Evolutionary conservation across 2,329 filamentous ascomycete genomes (phyloP).

Genomic region (Dothistroma septosporum): DNA sequence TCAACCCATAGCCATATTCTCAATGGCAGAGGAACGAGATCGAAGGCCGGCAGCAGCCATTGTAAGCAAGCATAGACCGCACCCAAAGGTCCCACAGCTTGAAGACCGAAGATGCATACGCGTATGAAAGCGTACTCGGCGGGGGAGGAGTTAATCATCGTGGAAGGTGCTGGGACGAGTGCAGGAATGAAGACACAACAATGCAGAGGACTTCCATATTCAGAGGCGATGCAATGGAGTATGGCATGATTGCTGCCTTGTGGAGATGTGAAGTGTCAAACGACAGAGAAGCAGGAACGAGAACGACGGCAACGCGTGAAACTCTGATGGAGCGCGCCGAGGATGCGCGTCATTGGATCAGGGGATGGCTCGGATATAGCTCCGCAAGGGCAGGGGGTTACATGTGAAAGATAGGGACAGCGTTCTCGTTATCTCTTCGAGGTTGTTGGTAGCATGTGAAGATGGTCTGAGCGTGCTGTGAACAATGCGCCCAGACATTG

Average conservation of each 20-base stretch:
- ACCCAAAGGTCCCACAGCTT: conserved; percentile 13
- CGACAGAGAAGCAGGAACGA: neutral
- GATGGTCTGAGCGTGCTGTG: neutral
- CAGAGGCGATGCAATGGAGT: neutral
- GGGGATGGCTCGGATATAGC: neutral
- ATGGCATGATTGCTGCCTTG: neutral
- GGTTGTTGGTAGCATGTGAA: neutral
- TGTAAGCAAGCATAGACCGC: conserved; percentile 6
- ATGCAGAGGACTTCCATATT: neutral
- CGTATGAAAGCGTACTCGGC: conserved; percentile 19
- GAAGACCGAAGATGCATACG: conserved; percentile 15
- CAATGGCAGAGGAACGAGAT: conserved; percentile 4
- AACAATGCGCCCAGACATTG: neutral
- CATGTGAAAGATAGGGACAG: neutral
- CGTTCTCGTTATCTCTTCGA: neutral
- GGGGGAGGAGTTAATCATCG: conserved; percentile 19
- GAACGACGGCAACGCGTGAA: neutral
- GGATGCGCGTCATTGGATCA: neutral
- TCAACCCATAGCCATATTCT: conserved; percentile 11
- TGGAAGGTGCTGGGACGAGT: neutral
- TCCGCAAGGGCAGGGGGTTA: neutral
- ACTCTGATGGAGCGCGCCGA: neutral
- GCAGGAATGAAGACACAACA: neutral
- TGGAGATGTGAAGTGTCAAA: neutral
- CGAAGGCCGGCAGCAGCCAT: neutral